Evolutionary conservation across 805 yeast genomes (phyloP).

Genomic region (Sungouiella thailandica): DNA sequence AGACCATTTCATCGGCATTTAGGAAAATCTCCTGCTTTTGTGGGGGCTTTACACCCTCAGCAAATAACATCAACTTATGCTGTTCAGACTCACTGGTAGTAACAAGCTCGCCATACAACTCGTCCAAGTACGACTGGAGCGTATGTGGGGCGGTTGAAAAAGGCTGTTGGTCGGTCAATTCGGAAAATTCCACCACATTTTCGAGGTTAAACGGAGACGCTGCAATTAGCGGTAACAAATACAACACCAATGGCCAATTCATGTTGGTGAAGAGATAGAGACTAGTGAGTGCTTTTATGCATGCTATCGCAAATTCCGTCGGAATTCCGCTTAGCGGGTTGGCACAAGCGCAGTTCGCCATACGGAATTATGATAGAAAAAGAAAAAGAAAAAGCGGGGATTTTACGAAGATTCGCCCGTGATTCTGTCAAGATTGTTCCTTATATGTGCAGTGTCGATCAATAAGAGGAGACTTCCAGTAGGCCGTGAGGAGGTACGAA

Average conservation of each 20-base stretch:
- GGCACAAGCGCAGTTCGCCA: too few relatives aligned
- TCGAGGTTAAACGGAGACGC: not conserved
- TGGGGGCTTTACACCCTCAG: conserved; percentile 1
- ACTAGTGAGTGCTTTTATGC: not conserved
- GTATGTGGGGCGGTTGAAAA: too few relatives aligned
- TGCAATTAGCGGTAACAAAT: not conserved
- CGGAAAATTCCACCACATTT: too few relatives aligned
- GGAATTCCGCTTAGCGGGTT: conserved; percentile 1
- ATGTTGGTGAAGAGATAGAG: too few relatives aligned
- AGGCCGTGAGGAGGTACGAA: too few relatives aligned
- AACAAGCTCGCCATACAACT: conserved; percentile 13
- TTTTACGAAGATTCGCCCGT: too few relatives aligned
- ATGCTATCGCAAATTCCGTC: not conserved
- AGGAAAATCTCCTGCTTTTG: conserved; percentile 1
- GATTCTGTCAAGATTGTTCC: too few relatives aligned
- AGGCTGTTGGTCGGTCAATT: too few relatives aligned
- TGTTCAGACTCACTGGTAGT: conserved; percentile 4
- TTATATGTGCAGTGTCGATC: too few relatives aligned
- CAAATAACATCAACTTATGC: conserved; percentile 4
- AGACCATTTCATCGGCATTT: conserved; percentile 1
- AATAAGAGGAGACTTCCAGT: too few relatives aligned
- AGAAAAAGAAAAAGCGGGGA: too few relatives aligned
- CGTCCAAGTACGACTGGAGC: conserved; percentile 10
- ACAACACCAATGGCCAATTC: not conserved
- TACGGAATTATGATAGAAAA: too few relatives aligned